phyloP scores from a whole-genome alignment of 306 rosid species.

The Ormosia emarginata region DNA sequence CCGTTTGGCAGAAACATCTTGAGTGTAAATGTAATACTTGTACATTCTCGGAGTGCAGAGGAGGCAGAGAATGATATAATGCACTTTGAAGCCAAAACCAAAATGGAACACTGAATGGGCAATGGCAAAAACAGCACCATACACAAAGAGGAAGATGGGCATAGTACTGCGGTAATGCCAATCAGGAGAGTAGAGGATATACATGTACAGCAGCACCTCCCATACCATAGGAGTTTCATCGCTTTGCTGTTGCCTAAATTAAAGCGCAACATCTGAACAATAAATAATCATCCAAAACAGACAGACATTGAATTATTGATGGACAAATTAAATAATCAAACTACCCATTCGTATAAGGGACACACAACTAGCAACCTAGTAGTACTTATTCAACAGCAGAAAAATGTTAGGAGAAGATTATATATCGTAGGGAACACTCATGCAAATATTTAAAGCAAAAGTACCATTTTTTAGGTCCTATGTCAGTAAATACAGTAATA shows the following conservation, averaged over 20 bases:
- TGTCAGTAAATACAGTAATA: background rate
- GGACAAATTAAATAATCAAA: conserved; percentile 2
- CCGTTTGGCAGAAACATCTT: conserved; percentile 64
- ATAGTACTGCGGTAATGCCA: conserved; percentile 92
- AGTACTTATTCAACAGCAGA: conserved; percentile 10
- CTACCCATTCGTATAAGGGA: conserved; percentile 7
- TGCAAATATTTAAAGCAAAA: background rate
- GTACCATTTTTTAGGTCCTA: background rate
- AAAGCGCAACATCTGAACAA: conserved; percentile 28
- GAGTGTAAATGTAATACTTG: conserved; percentile 75
- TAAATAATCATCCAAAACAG: conserved; percentile 36
- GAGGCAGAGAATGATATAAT: conserved; percentile 60
- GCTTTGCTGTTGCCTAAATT: conserved; percentile 80
- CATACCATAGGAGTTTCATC: conserved; percentile 94
- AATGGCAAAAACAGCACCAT: conserved; percentile 64
- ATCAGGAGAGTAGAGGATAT: conserved; percentile 85
- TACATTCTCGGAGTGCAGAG: conserved; percentile 83
- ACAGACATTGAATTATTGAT: background rate
- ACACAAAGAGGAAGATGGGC: conserved; percentile 82
- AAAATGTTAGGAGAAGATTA: background rate
- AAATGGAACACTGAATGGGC: conserved; percentile 58
- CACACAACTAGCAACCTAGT: background rate
- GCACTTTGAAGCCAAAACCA: conserved; percentile 70
- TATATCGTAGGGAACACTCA: background rate
- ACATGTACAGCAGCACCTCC: conserved; percentile 90